Evolutionary conservation across 2,329 filamentous ascomycete species (phyloP), one percentile per base, ranked within the genome.

Genomic region (Sarocladium strictum): DNA sequence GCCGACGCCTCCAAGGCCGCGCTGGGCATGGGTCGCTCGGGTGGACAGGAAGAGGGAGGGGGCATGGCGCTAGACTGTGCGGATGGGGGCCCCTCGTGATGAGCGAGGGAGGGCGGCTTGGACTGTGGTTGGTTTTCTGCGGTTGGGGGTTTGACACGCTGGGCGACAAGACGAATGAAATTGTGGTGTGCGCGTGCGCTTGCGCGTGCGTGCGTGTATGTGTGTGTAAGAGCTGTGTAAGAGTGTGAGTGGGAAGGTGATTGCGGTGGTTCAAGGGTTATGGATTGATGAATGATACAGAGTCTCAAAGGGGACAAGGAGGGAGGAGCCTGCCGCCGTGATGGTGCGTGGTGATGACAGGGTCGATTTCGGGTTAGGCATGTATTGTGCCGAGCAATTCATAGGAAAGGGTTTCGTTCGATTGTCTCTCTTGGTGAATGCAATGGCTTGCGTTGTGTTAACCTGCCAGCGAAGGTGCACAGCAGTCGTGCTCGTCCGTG

Each of bases 1-100:
- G 47, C 43, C 43, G 43, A 47, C 43, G 43, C 43, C 43, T 47
- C 43, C 43, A 47, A 47, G 9, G 43, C 43, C 47, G 47, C 47
- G 47, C 26, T 51, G 47, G 29, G 47, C 27, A 51, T 51, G 47
- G 47, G 47, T 26, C 11, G 43, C 21, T 51, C 47, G 27, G 47
- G 26, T 51, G 29, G 47, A 29, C 27, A 51, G 47, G 27, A 23
- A 51, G 47, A 51, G 47, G 43, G 47, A 51, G 47, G 47, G 47
- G 47, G 14, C 14, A 47, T 47, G 43, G 43, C 43, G 43, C 43
- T 47, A 47, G 43, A 15, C 43, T 4, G 43, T 47, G 43, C 24
- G 24, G 6, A 27, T 47, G 43, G 43, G 26, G 29, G 17, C 23
- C 27, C 47, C 47, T 51, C 47, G 47, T 51, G 47, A 51, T 51